These are phyloP conservation scores for Chalciporus sphaerocephalus DNA, from an alignment of 768 basidiomycete species.

Conservation along the genomic window DNA sequence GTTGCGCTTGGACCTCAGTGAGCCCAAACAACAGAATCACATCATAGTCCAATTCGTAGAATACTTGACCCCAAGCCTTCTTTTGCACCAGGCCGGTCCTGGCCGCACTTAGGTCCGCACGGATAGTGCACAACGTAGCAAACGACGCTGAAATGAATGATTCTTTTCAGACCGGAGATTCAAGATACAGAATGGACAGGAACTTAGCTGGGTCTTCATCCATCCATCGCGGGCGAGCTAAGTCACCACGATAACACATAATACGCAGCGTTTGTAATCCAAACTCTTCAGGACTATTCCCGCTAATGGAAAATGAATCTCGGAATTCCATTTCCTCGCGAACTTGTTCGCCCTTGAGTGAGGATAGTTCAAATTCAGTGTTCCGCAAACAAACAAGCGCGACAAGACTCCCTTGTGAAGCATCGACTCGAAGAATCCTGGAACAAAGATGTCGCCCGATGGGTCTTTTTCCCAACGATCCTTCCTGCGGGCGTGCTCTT, in stretches of 20 bases:
- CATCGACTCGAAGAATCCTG: conserved; percentile 13
- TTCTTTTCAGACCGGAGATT: background rate
- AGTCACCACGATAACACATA: conserved; percentile 7
- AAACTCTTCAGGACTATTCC: background rate
- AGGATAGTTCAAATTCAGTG: background rate
- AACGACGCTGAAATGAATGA: conserved; percentile 1
- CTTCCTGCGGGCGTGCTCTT: conserved; percentile 9
- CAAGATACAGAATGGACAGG: background rate
- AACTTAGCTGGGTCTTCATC: conserved; percentile 12
- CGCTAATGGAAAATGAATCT: conserved; percentile 9
- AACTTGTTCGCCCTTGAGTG: conserved; percentile 4
- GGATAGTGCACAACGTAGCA: conserved; percentile 2
- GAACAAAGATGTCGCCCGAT: conserved; percentile 7
- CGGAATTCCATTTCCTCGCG: conserved; percentile 6
- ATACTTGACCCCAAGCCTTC: background rate
- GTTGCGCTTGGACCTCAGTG: conserved; percentile 6
- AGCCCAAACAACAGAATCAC: conserved; percentile 11
- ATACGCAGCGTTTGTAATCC: conserved; percentile 4
- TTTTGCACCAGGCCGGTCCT: background rate
- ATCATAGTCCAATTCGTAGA: conserved; percentile 13
- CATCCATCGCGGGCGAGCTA: conserved; percentile 11
- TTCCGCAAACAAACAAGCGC: background rate
- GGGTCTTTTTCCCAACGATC: conserved; percentile 8
- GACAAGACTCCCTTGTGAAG: conserved; percentile 4
- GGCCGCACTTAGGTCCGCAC: background rate